phyloP scores from a whole-genome alignment of 257 asterid species.

The Coffea canephora region DNA sequence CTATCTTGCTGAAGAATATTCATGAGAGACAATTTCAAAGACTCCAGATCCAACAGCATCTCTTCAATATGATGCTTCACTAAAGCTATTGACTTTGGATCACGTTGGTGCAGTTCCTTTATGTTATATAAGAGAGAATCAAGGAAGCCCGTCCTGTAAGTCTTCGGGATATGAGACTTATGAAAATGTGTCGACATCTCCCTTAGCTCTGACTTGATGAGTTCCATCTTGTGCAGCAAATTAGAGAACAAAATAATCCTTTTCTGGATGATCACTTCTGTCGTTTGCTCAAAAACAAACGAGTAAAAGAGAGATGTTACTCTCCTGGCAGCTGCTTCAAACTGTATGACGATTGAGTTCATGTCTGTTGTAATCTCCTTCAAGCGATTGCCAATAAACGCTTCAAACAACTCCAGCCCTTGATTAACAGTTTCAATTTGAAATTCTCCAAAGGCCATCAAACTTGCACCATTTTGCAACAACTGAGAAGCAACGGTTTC shows the following conservation, averaged over 20 bases:
- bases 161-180: background rate
- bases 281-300: background rate
- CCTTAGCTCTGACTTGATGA: background rate
- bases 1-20: background rate
- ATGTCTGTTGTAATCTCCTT: background rate
- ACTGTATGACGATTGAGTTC: background rate
- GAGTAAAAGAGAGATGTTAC: slow-evolving; percentile 3
- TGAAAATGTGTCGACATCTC: background rate
- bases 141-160: background rate
- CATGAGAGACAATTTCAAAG: background rate
- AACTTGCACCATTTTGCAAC: background rate
- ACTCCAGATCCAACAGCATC: background rate
- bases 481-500: no score
- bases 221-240: background rate
- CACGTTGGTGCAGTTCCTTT: background rate
- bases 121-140: background rate
- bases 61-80: background rate
- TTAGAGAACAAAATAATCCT: background rate
- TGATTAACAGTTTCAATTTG: background rate
- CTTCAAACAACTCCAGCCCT: background rate
- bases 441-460: background rate
- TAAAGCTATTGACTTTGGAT: background rate
- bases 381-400: background rate
- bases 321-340: background rate
- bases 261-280: background rate